Percentiles rank a stretch among this genome's conserved stretches.
phyloP scores from a whole-genome alignment of 2,329 filamentous ascomycete species.

The Volutella citrinella region DNA sequence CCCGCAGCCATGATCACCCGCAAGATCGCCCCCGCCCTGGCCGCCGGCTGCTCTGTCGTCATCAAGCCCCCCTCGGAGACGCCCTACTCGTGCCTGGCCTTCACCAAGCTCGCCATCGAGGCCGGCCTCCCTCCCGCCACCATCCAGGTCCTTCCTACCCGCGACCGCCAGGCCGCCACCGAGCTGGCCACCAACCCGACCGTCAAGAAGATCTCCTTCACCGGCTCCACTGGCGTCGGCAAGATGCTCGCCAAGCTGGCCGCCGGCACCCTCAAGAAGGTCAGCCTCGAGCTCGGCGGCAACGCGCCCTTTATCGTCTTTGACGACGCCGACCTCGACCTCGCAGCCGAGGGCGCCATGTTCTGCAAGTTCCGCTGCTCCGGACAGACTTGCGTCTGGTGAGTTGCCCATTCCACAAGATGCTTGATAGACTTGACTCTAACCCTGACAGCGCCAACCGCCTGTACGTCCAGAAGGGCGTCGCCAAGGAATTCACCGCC shows the following conservation, averaged over 20 bases:
- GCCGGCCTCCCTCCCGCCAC: background rate
- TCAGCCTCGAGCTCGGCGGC: background rate
- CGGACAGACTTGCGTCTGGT: constrained; percentile 65
- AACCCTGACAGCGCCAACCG: constrained; percentile 30
- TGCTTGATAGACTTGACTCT: background rate
- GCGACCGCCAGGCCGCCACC: background rate
- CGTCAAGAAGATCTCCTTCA: background rate
- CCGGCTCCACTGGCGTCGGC: background rate
- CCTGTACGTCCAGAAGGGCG: constrained; percentile 31
- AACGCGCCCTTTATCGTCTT: background rate
- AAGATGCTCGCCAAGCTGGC: background rate
- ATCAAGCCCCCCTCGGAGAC: background rate
- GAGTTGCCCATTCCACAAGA: constrained; percentile 17
- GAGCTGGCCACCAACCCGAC: background rate
- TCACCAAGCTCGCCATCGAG: background rate
- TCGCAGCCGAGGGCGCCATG: constrained; percentile 54
- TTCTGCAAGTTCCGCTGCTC: constrained; percentile 35
- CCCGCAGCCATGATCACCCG: constrained; percentile 1
- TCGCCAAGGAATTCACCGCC: constrained; percentile 27
- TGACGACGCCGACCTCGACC: constrained; percentile 45
- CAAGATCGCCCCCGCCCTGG: background rate
- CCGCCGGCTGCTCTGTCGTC: background rate
- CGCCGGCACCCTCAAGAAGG: background rate
- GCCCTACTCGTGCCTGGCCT: background rate
- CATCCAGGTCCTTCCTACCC: background rate